Evolutionary conservation across 2,329 filamentous ascomycete genomes (phyloP), one percentile per base, ranked within the genome.

Genomic region (Hypoxylon sp.): DNA sequence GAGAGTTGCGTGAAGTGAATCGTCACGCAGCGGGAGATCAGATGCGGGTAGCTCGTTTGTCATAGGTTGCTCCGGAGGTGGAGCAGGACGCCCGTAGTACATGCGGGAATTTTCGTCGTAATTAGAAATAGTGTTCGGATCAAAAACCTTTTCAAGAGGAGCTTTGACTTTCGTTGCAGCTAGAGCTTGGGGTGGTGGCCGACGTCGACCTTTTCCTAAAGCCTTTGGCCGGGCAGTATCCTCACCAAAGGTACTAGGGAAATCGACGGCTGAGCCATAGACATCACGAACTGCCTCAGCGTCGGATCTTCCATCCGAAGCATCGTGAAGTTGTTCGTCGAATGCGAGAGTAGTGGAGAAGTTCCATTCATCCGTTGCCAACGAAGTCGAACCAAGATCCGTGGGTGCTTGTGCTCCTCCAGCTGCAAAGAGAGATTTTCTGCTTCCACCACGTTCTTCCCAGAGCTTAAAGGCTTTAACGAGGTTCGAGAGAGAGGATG

Each of bases 381-480:
- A 72, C 0, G 80, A 80, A 1, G 81, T 81, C 2, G 82, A 80
- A 0, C 84, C 81, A 12, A 79, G 73, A 48, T 79, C 79, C 1
- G 78, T 78, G 11, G 84, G 81, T 1, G 81, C 84, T 67, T 88
- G 86, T 1, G 87, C 88, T 62, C 88, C 88, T 21, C 85, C 85
- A 2, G 82, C 78, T 5, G 83, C 83, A 68, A 91, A 91, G 0
- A 91, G 80, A 14, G 88, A 90, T 67, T 86, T 87, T 47, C 92
- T 86, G 70, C 87, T 88, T 27, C 91, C 91, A 23, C 92, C 92
- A 70, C 88, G 85, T 6, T 88, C 85, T 76, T 94, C 91, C 92
- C 92, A 95, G 19, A 89, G 75, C 74, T 89, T 90, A 79, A 91
- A 95, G 11, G 87, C 89, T 69, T 88, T 87, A 8, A 95, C 90